These are phyloP conservation scores for Poa annua DNA, from an alignment of 176 grass and related monocot species.

Conservation along the genomic window DNA sequence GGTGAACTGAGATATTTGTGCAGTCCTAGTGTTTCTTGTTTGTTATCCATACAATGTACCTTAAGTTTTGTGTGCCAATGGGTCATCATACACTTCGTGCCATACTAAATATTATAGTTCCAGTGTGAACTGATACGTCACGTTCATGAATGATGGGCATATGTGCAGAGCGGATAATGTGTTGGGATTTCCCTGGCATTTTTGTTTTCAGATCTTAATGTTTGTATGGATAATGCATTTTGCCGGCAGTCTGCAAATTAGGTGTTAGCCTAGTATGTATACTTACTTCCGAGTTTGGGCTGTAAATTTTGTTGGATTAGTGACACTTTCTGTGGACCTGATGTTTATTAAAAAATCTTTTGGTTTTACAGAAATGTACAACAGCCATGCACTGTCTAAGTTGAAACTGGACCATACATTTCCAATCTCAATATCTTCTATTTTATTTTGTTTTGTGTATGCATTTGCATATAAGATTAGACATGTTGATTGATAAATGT, in stretches of 20 bases:
- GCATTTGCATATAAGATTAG: constrained; percentile 21
- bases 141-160: not conserved
- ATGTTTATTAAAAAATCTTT: not conserved
- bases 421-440: not conserved
- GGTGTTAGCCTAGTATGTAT: not conserved
- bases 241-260: not conserved
- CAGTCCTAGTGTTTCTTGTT: not conserved
- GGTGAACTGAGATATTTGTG: not conserved
- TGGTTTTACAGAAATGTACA: constrained; percentile 19
- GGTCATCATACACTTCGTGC: not conserved
- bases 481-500: constrained; percentile 11
- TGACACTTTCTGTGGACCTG: not conserved
- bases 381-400: constrained; percentile 21
- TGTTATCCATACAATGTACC: not conserved
- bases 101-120: not conserved
- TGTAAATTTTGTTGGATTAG: constrained; percentile 11
- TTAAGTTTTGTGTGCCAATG: not conserved
- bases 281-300: not conserved
- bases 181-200: not conserved
- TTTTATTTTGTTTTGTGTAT: not conserved
- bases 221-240: not conserved
- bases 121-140: not conserved
- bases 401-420: constrained; percentile 17
- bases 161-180: not conserved
- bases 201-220: not conserved